A percentile compares a stretch with the other conserved stretches of the same genome.
phyloP scores from a whole-genome alignment of 495 filamentous ascomycete genomes.

The Talaromyces proteolyticus region DNA sequence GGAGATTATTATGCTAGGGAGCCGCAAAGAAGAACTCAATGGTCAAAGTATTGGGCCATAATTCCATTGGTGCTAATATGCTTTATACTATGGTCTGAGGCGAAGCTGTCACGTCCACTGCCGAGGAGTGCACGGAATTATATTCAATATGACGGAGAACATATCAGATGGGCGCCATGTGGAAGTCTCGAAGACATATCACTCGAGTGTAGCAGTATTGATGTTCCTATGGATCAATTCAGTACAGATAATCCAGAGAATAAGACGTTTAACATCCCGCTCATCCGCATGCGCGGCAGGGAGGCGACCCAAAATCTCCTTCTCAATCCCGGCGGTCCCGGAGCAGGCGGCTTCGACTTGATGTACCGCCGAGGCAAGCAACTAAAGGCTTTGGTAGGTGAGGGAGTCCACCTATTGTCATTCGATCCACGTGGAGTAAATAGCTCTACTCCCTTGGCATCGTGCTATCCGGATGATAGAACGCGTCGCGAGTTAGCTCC shows the following conservation, averaged over 20 bases:
- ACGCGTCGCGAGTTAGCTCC: slow-evolving; percentile 14
- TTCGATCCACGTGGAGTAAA: slow-evolving; percentile 43
- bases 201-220: slow-evolving; percentile 18
- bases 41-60: too few species aligned
- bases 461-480: slow-evolving; percentile 27
- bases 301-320: slow-evolving; percentile 35
- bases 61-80: too few species aligned
- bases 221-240: slow-evolving; percentile 42
- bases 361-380: slow-evolving; percentile 23
- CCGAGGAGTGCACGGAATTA: too few species aligned
- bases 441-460: slow-evolving; percentile 25
- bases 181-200: slow-evolving; percentile 20
- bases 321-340: slow-evolving; percentile 41
- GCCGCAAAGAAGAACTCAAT: too few species aligned
- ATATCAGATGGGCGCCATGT: slow-evolving; percentile 31
- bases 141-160: slow-evolving; percentile 32
- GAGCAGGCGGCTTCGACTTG: slow-evolving; percentile 29
- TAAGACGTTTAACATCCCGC: slow-evolving; percentile 34
- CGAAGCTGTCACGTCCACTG: too few species aligned
- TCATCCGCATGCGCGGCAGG: slow-evolving; percentile 30
- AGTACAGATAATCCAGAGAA: slow-evolving; percentile 14
- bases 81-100: too few species aligned
- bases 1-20: too few species aligned
- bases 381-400: slow-evolving; percentile 30
- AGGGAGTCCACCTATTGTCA: slow-evolving; percentile 34